Evolutionary conservation across 2,329 filamentous ascomycete species (phyloP), one percentile per base, ranked within the genome.

Genomic region (Microdochium paspali): DNA sequence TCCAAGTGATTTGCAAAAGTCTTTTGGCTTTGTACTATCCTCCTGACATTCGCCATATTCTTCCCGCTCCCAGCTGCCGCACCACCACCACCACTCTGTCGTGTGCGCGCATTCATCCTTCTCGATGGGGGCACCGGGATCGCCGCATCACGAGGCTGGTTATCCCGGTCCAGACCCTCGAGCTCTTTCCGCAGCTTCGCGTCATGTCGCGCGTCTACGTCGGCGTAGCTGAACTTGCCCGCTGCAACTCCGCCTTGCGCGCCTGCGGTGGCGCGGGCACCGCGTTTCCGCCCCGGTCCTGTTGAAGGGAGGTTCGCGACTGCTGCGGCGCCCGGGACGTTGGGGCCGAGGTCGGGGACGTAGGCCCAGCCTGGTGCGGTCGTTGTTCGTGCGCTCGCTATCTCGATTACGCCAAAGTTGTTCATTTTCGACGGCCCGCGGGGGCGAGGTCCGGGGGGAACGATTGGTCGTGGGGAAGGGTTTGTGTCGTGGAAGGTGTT

Each of bases 301-400:
- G 10, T n/a, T 12, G 31, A 9, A 9, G 35, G n/a, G 35, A 28
- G 26, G 26, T 12, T 7, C 18, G 35, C 35, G 24, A 24, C 23
- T 12, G 23, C 42, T 9, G 42, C 6, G 54, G 76, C 74, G 10
- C 79, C 73, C 12, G 77, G 74, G 54, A 76, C 74, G 10, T 79
- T 73, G 10, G 77, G 74, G 47, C 64, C 76, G 61, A 78, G 82
- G 61, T 95, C 88, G 25, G 90, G 83, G 1, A 96, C 87, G 63
- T 95, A 95, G 12, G 89, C 89, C 85, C 90, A 97, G 59, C 91
- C 91, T 1, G 91, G 90, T 1, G 88, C 86, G 42, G 77, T 72
- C 42, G 80, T 79, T 15, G 81, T 82, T 51, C 80, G 81, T 24
- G 81, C 72, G 59, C 80, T 82, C 30, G 88, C 86, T 49, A 96